Conservation (phyloP, 169 alveolate genomes). For the Babesia microti region DNA sequence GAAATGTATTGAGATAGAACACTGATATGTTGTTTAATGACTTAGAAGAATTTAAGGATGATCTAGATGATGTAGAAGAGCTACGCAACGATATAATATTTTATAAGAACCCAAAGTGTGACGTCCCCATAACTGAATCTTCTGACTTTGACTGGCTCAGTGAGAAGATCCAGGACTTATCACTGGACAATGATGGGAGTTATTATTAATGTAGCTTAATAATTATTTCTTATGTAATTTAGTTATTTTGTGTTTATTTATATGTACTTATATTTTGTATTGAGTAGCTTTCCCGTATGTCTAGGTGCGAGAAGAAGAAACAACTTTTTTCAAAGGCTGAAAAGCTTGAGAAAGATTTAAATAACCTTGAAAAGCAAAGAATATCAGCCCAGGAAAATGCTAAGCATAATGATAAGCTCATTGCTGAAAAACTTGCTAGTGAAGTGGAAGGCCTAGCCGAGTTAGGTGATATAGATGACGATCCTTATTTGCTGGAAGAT, state of each 20-base stretch:
- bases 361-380: constrained; percentile 15
- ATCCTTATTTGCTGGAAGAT: constrained; percentile 71
- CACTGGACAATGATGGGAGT: constrained; percentile 29
- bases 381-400: constrained; percentile 11
- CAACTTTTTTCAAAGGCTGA: constrained; percentile 21
- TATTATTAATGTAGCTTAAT: constrained; percentile 21
- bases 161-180: constrained; percentile 16
- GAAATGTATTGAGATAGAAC: constrained; percentile 2
- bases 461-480: constrained; percentile 40
- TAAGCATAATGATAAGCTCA: constrained; percentile 4
- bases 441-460: constrained; percentile 27
- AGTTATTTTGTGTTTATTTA: too few species aligned
- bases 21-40: constrained; percentile 44
- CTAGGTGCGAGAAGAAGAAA: constrained; percentile 20
- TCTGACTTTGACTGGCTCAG: too few species aligned
- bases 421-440: constrained; percentile 1
- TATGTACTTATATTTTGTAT: too few species aligned
- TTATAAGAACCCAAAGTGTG: constrained; percentile 43
- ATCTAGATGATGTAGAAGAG: constrained; percentile 28
- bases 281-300: too few species aligned
- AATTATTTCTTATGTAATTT: too few species aligned
- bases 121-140: too few species aligned
- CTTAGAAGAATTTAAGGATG: constrained; percentile 43
- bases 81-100: constrained; percentile 35
- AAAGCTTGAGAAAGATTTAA: constrained; percentile 10